Conservation (phyloP, 1,284 basidiomycete genomes). For the Cutaneotrichosporon sp. region DNA sequence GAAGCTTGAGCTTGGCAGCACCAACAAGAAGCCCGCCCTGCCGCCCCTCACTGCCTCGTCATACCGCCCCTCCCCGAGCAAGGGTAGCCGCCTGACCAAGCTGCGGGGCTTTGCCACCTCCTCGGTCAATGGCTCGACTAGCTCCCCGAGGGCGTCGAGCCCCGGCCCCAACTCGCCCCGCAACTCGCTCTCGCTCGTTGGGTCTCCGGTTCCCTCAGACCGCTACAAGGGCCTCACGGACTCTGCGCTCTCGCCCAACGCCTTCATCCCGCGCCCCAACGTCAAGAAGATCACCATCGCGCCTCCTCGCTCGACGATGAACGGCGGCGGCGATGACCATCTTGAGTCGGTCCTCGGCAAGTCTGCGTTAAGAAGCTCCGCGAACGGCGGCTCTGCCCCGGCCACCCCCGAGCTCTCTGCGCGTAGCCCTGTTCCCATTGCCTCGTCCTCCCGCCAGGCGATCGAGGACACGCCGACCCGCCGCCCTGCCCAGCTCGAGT, state of each 20-base stretch:
- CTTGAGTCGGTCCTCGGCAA: conserved; percentile 51
- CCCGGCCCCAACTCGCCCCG: conserved; percentile 40
- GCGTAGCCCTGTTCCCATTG: conserved; percentile 58
- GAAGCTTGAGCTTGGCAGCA: conserved; percentile 46
- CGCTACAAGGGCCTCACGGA: conserved; percentile 62
- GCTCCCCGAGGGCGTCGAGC: conserved; percentile 30
- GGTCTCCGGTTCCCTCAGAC: conserved; percentile 42
- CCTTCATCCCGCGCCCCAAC: conserved; percentile 71
- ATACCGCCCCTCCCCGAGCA: conserved; percentile 51
- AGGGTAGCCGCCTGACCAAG: conserved; percentile 52
- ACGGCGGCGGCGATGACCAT: conserved; percentile 38
- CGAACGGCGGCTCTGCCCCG: conserved; percentile 54
- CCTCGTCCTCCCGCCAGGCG: conserved; percentile 38
- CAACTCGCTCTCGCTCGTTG: conserved; percentile 34
- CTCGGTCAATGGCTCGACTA: conserved; percentile 41
- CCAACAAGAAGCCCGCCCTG: conserved; percentile 55
- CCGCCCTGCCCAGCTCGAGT: conserved; percentile 41
- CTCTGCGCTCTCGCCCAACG: conserved; percentile 58
- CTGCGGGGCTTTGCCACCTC: conserved; percentile 56
- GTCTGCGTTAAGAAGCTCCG: conserved; percentile 43
- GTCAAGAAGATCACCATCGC: conserved; percentile 94
- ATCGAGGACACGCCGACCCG: conserved; percentile 30
- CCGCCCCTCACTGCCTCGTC: conserved; percentile 55
- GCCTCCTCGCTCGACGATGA: conserved; percentile 54
- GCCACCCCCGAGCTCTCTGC: conserved; percentile 43